Evolutionary conservation across 768 basidiomycete species (phyloP).

Genomic region (Xerocomellus intermedius): DNA sequence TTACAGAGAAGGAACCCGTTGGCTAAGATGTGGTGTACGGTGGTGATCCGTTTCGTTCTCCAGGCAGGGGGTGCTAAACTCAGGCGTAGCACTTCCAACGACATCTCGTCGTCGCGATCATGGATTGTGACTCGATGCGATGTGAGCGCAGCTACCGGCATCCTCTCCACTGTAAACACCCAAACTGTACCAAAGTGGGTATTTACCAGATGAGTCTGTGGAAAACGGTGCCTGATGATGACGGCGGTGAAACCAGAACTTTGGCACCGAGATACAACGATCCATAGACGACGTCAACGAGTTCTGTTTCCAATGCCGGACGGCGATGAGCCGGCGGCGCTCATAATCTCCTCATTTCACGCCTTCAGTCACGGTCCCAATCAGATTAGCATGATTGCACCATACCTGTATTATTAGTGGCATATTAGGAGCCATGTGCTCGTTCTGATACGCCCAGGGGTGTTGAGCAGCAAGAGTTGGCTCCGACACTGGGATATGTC

Average conservation of each 20-base stretch:
- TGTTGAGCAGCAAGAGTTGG: neutral
- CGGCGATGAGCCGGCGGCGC: constrained; percentile 44
- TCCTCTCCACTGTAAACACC: constrained; percentile 51
- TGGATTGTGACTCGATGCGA: constrained; percentile 64
- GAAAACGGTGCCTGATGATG: constrained; percentile 12
- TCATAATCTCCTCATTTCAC: constrained; percentile 7
- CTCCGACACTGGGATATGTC: neutral
- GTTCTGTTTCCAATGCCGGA: constrained; percentile 66
- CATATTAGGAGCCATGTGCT: constrained; percentile 7
- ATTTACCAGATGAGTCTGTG: constrained; percentile 6
- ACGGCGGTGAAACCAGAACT: constrained; percentile 45
- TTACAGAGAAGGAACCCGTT: constrained; percentile 71
- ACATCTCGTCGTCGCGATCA: constrained; percentile 67
- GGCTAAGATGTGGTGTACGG: constrained; percentile 67
- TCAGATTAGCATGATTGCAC: constrained; percentile 23
- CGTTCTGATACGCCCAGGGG: constrained; percentile 3
- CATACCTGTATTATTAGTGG: constrained; percentile 27
- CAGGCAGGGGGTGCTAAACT: constrained; percentile 10
- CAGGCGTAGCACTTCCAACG: constrained; percentile 70
- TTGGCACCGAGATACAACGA: constrained; percentile 64
- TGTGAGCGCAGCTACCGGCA: constrained; percentile 69
- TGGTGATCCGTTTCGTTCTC: constrained; percentile 16
- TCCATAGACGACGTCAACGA: constrained; percentile 71
- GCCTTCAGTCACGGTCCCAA: neutral
- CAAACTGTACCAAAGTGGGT: constrained; percentile 57